phyloP scores from a whole-genome alignment of 768 basidiomycete genomes.

The Steccherinum ochraceum region DNA sequence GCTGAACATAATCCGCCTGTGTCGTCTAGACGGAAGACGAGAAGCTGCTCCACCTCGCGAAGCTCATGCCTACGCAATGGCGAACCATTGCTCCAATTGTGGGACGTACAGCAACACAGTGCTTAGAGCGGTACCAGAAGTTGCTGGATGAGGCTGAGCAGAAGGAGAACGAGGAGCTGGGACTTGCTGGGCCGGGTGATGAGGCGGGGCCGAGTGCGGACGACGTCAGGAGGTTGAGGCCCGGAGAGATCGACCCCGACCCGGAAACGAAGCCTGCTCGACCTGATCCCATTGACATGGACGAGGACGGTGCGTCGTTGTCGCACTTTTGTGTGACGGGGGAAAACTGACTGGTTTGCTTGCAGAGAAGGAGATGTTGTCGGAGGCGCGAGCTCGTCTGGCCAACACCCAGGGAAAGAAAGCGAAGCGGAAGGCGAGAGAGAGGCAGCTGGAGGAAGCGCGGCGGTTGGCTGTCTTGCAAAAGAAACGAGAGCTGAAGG shows the following conservation, averaged over 20 bases:
- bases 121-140: constrained; percentile 97
- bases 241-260: constrained; percentile 98
- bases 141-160: constrained; percentile 95
- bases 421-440: constrained; percentile 96
- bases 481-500: constrained; percentile 96
- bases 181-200: constrained; percentile 72
- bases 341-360: constrained; percentile 6
- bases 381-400: constrained; percentile 94
- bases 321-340: neutral
- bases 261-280: constrained; percentile 98
- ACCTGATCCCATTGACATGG: constrained; percentile 99
- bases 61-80: constrained; percentile 99
- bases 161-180: constrained; percentile 93
- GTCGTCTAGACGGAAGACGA: constrained; percentile 87
- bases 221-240: constrained; percentile 80
- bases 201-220: constrained; percentile 89
- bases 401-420: constrained; percentile 99
- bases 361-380: constrained; percentile 98
- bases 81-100: constrained; percentile 98
- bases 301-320: constrained; percentile 78
- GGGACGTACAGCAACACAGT: constrained; percentile 95
- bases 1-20: neutral
- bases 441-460: constrained; percentile 95
- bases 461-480: constrained; percentile 89
- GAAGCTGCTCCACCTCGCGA: constrained; percentile 94